phyloP scores from a whole-genome alignment of 2,329 filamentous ascomycete genomes.

The Colletotrichum kahawae region DNA sequence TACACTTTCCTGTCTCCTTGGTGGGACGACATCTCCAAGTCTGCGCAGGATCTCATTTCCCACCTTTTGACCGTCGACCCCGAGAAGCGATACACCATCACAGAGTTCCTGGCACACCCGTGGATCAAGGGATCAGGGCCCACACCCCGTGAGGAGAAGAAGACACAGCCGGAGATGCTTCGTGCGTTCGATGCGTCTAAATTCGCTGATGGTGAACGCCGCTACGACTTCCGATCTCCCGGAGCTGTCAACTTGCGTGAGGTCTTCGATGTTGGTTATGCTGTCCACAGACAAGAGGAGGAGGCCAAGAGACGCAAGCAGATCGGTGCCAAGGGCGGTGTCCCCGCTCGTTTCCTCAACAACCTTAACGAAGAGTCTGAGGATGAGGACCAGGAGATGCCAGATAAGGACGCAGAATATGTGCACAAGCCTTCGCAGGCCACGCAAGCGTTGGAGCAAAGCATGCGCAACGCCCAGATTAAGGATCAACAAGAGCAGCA shows the following conservation, averaged over 20 bases:
- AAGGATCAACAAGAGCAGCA: constrained; percentile 59
- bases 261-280: constrained; percentile 98
- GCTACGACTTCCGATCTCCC: constrained; percentile 92
- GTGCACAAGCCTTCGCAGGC: constrained; percentile 47
- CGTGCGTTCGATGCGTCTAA: constrained; percentile 63
- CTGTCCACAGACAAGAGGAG: constrained; percentile 95
- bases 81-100: constrained; percentile 92
- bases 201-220: constrained; percentile 64
- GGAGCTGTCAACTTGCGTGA: constrained; percentile 95
- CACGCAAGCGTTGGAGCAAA: constrained; percentile 80
- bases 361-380: constrained; percentile 74
- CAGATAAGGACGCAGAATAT: constrained; percentile 62
- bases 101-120: constrained; percentile 90
- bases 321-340: constrained; percentile 73
- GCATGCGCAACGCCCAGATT: constrained; percentile 84
- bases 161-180: constrained; percentile 50
- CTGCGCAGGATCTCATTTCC: constrained; percentile 90
- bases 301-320: constrained; percentile 92
- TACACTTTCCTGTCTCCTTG: constrained; percentile 98
- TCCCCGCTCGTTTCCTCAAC: constrained; percentile 54
- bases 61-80: constrained; percentile 95
- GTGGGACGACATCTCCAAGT: constrained; percentile 99
- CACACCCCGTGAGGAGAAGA: constrained; percentile 64
- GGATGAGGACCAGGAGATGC: constrained; percentile 65
- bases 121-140: constrained; percentile 79